Evolutionary conservation across 179 eudicot genomes (phyloP), one percentile per base, ranked within the genome.

Genomic region (Spinacia oleracea): DNA sequence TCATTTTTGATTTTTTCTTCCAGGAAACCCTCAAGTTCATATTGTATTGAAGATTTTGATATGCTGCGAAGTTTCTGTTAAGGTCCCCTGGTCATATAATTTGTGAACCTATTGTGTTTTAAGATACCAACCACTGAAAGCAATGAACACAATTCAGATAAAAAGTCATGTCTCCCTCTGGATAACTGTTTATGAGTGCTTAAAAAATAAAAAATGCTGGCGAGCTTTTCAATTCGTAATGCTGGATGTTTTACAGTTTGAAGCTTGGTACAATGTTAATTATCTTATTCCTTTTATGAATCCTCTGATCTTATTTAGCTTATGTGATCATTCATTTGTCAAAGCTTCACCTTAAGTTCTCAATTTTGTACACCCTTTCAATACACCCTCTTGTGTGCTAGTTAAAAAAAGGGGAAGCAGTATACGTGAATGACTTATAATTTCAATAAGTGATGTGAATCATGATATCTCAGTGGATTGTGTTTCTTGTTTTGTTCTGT

Each of bases 401-500:
- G 59, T 38, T 23, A 1, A 9, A 16, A 29, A 29, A 34, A n/a
- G 18, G 32, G 10, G 27, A 40, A 29, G 51, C 72, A 51, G 23
- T 46, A 10, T 56, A 18, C 72, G 55, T 56, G 20, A 45, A 23
- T 46, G 40, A 63, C 21, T 48, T 73, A 46, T 46, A 6, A 60
- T 11, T 73, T 15, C 51, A 18, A 23, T 66, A 25, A 66, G 25
- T 0, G 62, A 46, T 46, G 10, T 32, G 42, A 31, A 18, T 62
- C 50, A 42, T 73, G n/a, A 9, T 38, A 5, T 38, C 67, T 42
- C 21, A 70, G 10, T 64, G 55, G 27, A 74, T 72, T 74, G 43
- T 62, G 21, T 70, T 70, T 78, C 50, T 80, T 80, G 35, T 86
- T 75, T 58, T 29, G 62, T 85, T 76, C 72, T 79, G 83, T 77